Evolutionary conservation across 1,139 yeast genomes (phyloP), one percentile per base, ranked within the genome.

Genomic region (Suhomyces bribrorum): DNA sequence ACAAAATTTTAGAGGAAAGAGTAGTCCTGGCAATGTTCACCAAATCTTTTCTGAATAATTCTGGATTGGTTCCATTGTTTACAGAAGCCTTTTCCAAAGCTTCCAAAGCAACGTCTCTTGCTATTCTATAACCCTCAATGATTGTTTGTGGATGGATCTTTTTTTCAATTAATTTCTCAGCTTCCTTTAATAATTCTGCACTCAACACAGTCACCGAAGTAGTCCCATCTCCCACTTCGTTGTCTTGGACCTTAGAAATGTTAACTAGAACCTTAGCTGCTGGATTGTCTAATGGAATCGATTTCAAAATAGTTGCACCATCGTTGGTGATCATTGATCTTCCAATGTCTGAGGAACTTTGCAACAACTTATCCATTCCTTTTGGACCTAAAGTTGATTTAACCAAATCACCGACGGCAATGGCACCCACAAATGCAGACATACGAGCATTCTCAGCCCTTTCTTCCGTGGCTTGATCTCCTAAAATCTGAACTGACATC

Each of bases 151-250:
- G 98, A 64, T 94, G 98, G 45, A 92, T 92, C 61, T 86, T 90
- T 61, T 84, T 86, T 49, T 89, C 96, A 41, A 92, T 85, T 49
- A 92, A 77, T 60, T 83, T 83, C 66, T 94, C 98, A 24, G 98
- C 97, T 66, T 94, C 97, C 59, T 96, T 81, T 51, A 92, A 75
- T 45, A 92, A 74, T 64, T 92, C 98, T 11, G 97, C 46, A 37
- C 94, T 80, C 42, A 92, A 71, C 11, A 92, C 97, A 0, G 97
- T 89, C 24, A 92, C 99, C n/a, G 96, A 87, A 1, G 99, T 92
- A 32, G 99, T 92, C 49, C 99, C 99, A 63, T 92, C 99, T 40
- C 99, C 98, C 55, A 92, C 95, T 62, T 92, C 97, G 61, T 92
- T 97, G 59, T 92, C 99, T 71, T 92, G 99, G 26, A 92, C 97